Conservation (phyloP, 352 stramenopile genomes). For the Pelagophyceae sp. region DNA sequence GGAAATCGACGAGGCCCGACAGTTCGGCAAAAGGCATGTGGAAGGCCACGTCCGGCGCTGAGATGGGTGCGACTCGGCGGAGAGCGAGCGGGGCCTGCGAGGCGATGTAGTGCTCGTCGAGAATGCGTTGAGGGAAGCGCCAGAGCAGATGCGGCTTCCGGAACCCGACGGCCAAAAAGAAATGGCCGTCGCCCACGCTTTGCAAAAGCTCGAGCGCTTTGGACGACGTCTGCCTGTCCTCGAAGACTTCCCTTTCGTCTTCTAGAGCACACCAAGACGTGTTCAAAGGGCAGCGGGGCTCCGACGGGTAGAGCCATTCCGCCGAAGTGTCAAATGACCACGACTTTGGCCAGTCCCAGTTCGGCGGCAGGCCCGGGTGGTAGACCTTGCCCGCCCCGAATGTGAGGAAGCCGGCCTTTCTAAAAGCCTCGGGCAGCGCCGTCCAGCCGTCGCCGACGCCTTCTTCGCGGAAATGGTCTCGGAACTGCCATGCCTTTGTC, state of each 20-base stretch:
- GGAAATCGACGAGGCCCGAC: not conserved
- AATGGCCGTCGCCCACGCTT: constrained; percentile 21
- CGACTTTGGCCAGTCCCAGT: not conserved
- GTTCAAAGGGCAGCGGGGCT: not conserved
- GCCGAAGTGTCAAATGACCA: constrained; percentile 19
- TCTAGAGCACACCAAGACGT: not conserved
- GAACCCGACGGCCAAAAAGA: constrained; percentile 28
- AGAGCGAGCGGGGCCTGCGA: not conserved
- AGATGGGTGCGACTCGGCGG: constrained; percentile 11
- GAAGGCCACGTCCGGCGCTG: not conserved
- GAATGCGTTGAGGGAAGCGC: constrained; percentile 11
- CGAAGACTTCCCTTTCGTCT: not conserved
- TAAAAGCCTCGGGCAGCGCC: constrained; percentile 26
- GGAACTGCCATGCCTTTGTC: constrained; percentile 27
- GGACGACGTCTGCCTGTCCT: constrained; percentile 6
- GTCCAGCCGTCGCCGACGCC: constrained; percentile 23
- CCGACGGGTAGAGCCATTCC: constrained; percentile 5
- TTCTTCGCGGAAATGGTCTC: constrained; percentile 26
- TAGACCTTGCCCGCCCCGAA: constrained; percentile 25
- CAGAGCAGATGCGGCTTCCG: constrained; percentile 27
- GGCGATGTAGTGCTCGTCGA: not conserved
- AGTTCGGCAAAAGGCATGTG: constrained; percentile 11
- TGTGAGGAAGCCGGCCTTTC: constrained; percentile 4
- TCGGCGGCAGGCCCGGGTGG: constrained; percentile 19
- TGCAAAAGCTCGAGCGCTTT: not conserved